A percentile compares a stretch with the other conserved stretches of the same genome.
These are phyloP conservation scores for Annulohypoxylon bovei DNA, from an alignment of 495 filamentous ascomycete species.

Conservation along the genomic window DNA sequence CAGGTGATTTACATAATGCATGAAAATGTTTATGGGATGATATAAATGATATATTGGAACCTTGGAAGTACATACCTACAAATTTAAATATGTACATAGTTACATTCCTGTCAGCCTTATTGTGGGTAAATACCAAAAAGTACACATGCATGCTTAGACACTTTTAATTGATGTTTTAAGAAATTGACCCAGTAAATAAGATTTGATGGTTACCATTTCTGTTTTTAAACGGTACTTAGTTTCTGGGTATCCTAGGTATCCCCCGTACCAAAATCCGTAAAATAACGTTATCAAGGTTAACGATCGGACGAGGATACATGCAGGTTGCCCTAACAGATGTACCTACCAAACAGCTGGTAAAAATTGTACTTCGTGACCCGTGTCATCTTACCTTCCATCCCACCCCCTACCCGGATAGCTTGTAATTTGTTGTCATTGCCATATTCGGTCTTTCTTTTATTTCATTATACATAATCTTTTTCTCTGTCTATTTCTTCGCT, in stretches of 20 bases:
- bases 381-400: constrained; percentile 33
- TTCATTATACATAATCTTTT: not conserved
- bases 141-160: too few species aligned
- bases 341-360: constrained; percentile 13
- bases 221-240: not conserved
- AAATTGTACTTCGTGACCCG: constrained; percentile 37
- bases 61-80: too few species aligned
- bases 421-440: constrained; percentile 28
- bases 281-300: constrained; percentile 9
- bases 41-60: too few species aligned
- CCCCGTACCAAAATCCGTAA: not conserved
- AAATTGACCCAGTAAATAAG: constrained; percentile 20
- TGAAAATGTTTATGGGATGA: too few species aligned
- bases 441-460: constrained; percentile 20
- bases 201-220: constrained; percentile 9
- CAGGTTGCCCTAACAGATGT: not conserved
- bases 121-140: not conserved
- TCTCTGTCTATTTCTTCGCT: not conserved
- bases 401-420: constrained; percentile 3
- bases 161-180: not conserved
- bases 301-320: constrained; percentile 18
- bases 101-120: constrained; percentile 6
- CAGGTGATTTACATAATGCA: too few species aligned
- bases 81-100: too few species aligned
- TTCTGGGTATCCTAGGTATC: not conserved